Evolutionary conservation across 805 yeast genomes (phyloP).

Genomic region (Blastobotrys chiropterorum): DNA sequence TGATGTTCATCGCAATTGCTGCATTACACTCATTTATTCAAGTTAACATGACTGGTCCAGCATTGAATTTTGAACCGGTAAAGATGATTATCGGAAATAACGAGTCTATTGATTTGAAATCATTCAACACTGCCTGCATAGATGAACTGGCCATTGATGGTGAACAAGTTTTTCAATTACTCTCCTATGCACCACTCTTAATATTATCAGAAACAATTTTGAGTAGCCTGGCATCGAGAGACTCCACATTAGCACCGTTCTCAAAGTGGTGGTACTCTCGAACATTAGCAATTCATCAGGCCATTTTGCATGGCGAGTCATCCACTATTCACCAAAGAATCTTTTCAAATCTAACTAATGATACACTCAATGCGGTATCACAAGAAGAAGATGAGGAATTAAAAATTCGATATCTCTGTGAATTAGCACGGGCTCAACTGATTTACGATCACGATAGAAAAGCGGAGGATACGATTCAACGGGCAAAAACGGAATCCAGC

Average conservation of each 20-base stretch:
- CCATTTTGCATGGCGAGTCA: constrained; percentile 25
- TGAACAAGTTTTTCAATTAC: constrained; percentile 60
- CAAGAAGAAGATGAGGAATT: constrained; percentile 26
- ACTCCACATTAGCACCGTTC: constrained; percentile 13
- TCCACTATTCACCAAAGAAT: constrained; percentile 4
- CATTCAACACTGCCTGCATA: constrained; percentile 25
- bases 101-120: constrained; percentile 21
- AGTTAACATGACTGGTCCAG: constrained; percentile 80
- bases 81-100: constrained; percentile 24
- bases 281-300: constrained; percentile 30
- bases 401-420: constrained; percentile 51
- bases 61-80: constrained; percentile 36
- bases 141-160: constrained; percentile 52
- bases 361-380: background rate
- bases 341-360: background rate
- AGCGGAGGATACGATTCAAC: constrained; percentile 20
- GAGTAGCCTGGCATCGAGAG: constrained; percentile 32
- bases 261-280: constrained; percentile 31
- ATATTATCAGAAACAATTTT: constrained; percentile 40
- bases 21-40: constrained; percentile 66
- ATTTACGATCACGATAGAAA: constrained; percentile 28
- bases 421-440: constrained; percentile 48
- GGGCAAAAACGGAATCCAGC: constrained; percentile 43
- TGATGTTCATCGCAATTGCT: constrained; percentile 43
- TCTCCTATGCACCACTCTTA: constrained; percentile 44